phyloP scores from a whole-genome alignment of 2,329 filamentous ascomycete genomes.

The Trichoderma sp. region DNA sequence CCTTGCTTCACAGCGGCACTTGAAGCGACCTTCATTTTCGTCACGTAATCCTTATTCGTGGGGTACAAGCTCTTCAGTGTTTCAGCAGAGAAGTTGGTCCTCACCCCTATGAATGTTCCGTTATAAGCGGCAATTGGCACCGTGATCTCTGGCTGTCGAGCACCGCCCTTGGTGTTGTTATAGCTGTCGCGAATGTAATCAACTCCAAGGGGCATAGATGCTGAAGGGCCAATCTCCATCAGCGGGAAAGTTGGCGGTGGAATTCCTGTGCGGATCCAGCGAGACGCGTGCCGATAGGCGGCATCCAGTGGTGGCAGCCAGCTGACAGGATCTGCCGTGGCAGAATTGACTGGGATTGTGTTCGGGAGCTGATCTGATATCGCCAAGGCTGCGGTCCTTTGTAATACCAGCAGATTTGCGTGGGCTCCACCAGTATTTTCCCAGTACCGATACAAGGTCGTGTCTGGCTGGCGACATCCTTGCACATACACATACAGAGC shows the following conservation, averaged over 20 bases:
- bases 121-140: background rate
- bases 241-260: background rate
- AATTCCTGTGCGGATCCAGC: background rate
- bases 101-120: background rate
- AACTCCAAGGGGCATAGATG: background rate
- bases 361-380: background rate
- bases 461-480: background rate
- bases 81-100: background rate
- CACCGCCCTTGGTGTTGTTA: background rate
- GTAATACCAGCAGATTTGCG: background rate
- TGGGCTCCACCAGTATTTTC: background rate
- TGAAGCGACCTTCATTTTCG: background rate
- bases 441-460: background rate
- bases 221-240: background rate
- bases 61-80: background rate
- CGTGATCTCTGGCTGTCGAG: background rate
- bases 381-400: background rate
- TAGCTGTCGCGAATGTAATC: background rate
- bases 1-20: background rate
- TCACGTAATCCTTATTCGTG: background rate
- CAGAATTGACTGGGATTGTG: background rate
- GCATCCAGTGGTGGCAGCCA: background rate
- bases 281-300: background rate
- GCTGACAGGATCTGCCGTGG: background rate
- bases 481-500: background rate